Evolutionary conservation across 2,329 filamentous ascomycete genomes (phyloP), one percentile per base, ranked within the genome.

Genomic region (Colletotrichum coccodes): DNA sequence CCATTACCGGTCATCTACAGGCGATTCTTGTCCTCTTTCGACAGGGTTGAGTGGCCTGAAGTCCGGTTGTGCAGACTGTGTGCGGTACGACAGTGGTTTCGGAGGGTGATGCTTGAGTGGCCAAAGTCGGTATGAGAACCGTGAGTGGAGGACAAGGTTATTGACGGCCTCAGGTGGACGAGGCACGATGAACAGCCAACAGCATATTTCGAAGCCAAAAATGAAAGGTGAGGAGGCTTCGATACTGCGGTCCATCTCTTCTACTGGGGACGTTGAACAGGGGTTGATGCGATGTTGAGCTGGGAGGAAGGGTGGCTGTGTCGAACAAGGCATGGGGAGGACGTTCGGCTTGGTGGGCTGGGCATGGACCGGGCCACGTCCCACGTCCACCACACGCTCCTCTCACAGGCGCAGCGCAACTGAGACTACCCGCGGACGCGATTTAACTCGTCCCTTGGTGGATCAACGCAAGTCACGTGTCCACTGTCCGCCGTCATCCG

Each of bases 1-100:
- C 46, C 14, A 14, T 42, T 44, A 28, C 26, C 14, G 8, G 46
- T 12, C n/a, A 57, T 32, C 18, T 9, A 59, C 50, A 42, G 30
- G 52, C 46, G 38, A 14, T 6, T 62, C n/a, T 61, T 74, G 64
- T 75, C 38, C 73, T 74, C 71, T 68, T 73, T 73, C 59, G 69
- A 68, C 71, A 53, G 71, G 71, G 73, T 78, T 79, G 64, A 72
- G 71, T 63, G 60, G 73, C 75, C 68, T 73, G 72, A 78, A 71
- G 73, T 30, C 73, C 70, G 72, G 74, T 78, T 79, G 73, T 71
- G 75, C 70, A 72, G 77, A 75, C 71, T 68, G 59, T 64, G 68
- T 72, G 75, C 65, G 61, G 73, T 75, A 74, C 64, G 71, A 74
- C 72, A 73, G 64, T 71, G 71, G 75, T 75, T 75, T 73, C 70